phyloP scores from a whole-genome alignment of 2,329 filamentous ascomycete genomes.

The Diaporthe humulicola region DNA sequence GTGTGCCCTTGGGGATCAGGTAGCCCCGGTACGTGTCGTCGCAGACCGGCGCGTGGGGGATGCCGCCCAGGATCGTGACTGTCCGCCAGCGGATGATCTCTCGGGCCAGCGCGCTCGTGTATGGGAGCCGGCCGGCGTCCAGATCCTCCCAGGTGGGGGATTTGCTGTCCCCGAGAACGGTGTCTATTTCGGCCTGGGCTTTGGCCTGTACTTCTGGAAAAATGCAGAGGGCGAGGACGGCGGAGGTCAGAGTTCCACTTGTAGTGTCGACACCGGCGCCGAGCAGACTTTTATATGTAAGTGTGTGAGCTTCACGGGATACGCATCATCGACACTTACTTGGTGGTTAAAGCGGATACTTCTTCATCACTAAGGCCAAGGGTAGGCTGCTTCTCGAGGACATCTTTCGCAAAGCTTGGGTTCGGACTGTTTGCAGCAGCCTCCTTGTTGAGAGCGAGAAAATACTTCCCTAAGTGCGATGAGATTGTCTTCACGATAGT shows the following conservation, averaged over 20 bases:
- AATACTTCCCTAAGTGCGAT: constrained; percentile 14
- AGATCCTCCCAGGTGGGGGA: constrained; percentile 32
- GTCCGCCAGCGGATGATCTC: constrained; percentile 31
- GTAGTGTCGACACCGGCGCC: constrained; percentile 15
- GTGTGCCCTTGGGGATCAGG: constrained; percentile 7
- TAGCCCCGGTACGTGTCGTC: constrained; percentile 14
- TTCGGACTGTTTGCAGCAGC: constrained; percentile 11
- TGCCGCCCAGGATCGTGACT: constrained; percentile 10
- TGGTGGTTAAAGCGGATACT: constrained; percentile 5
- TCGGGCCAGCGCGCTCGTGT: constrained; percentile 4
- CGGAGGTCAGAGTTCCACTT: constrained; percentile 13
- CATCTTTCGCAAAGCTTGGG: constrained; percentile 23
- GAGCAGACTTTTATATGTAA: constrained; percentile 1
- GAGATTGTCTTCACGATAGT: constrained; percentile 10
- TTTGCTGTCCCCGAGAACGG: constrained; percentile 1
- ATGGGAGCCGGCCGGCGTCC: not conserved
- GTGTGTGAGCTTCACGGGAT: not conserved
- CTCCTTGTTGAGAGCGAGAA: constrained; percentile 24
- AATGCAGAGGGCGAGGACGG: constrained; percentile 11
- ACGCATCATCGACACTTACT: constrained; percentile 4
- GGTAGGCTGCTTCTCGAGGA: constrained; percentile 7
- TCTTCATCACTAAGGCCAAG: not conserved
- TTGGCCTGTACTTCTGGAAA: constrained; percentile 20
- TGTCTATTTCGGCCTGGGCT: constrained; percentile 30
- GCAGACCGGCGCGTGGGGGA: not conserved